These are phyloP conservation scores for Micractinium sp. DNA, from an alignment of 139 green algal genomes.

Conservation along the genomic window DNA sequence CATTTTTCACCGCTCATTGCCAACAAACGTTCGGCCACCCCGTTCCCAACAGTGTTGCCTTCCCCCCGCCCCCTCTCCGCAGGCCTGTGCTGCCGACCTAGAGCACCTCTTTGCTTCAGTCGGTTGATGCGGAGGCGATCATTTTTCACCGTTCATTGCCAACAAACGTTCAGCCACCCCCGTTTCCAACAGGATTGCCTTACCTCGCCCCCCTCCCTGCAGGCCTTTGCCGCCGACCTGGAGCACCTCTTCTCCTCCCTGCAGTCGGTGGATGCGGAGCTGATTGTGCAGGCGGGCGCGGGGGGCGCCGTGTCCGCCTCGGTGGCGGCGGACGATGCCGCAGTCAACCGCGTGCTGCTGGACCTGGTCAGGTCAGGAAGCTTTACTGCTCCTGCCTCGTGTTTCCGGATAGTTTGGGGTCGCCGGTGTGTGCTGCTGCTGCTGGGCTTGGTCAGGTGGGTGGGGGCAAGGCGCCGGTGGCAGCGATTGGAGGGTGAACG, in stretches of 20 bases:
- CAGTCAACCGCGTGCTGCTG: slow-evolving; percentile 86
- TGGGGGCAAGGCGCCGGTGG: too few species aligned
- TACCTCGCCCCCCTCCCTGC: neutral
- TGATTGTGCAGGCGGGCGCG: slow-evolving; percentile 32
- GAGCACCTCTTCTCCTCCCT: slow-evolving; percentile 66
- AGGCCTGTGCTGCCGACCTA: too few species aligned
- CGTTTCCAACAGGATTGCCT: neutral
- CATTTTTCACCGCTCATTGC: too few species aligned
- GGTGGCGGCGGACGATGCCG: slow-evolving; percentile 79
- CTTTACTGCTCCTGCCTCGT: too few species aligned
- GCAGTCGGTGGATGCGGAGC: slow-evolving; percentile 49
- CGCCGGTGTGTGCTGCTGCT: neutral
- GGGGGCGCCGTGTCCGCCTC: slow-evolving; percentile 52
- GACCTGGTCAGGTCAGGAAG: slow-evolving; percentile 72
- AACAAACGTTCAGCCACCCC: neutral
- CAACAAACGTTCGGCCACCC: too few species aligned
- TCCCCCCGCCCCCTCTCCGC: too few species aligned
- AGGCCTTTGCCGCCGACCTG: slow-evolving; percentile 78
- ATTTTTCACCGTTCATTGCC: too few species aligned
- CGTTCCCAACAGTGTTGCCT: too few species aligned
- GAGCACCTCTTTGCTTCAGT: too few species aligned
- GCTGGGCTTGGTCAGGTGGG: neutral
- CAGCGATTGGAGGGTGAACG: too few species aligned
- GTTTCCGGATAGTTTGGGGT: too few species aligned
- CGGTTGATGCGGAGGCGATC: too few species aligned